A percentile compares a stretch with the other conserved stretches of the same genome.
These are phyloP conservation scores for Melaleuca alternifolia DNA, from an alignment of 345 rosid species.

Conservation along the genomic window DNA sequence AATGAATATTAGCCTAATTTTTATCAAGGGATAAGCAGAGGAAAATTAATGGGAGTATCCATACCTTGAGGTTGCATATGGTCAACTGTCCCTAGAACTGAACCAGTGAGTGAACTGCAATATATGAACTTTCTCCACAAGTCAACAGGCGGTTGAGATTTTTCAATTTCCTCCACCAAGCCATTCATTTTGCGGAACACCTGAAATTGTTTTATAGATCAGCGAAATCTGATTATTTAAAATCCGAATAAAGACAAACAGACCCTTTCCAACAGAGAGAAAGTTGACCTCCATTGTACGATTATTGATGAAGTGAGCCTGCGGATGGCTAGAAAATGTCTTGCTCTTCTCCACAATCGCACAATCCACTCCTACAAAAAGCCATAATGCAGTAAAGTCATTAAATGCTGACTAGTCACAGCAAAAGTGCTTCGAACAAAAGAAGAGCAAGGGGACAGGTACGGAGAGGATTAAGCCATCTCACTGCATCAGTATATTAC, in stretches of 20 bases:
- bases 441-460: background rate
- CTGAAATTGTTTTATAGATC: slow-evolving; percentile 16
- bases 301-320: slow-evolving; percentile 95
- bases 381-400: background rate
- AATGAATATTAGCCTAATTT: background rate
- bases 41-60: background rate
- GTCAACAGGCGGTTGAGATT: slow-evolving; percentile 76
- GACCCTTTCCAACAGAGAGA: background rate
- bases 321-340: slow-evolving; percentile 68
- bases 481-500: background rate
- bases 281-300: slow-evolving; percentile 85
- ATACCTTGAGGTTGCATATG: slow-evolving; percentile 96
- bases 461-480: background rate
- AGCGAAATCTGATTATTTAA: background rate
- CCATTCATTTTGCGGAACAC: slow-evolving; percentile 75
- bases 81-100: slow-evolving; percentile 80
- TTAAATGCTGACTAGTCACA: background rate
- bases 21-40: background rate
- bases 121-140: slow-evolving; percentile 90
- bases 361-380: slow-evolving; percentile 56
- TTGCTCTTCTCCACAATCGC: slow-evolving; percentile 65
- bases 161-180: slow-evolving; percentile 76
- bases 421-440: background rate
- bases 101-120: slow-evolving; percentile 82
- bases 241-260: background rate